These are phyloP conservation scores for Vigna mungo DNA, from an alignment of 306 rosid genomes.

Conservation along the genomic window DNA sequence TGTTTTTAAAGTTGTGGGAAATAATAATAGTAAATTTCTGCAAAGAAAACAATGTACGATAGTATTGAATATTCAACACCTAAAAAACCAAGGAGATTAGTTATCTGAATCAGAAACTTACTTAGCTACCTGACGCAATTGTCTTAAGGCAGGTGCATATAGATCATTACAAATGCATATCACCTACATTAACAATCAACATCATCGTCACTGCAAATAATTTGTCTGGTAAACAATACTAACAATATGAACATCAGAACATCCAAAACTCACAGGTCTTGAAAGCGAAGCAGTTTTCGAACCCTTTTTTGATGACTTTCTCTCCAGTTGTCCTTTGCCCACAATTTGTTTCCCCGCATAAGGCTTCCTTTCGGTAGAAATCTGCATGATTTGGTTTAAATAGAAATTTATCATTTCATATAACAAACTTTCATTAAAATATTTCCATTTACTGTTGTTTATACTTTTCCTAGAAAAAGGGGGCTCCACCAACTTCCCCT, in stretches of 20 bases:
- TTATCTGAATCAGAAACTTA: slow-evolving; percentile 59
- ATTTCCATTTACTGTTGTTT: not conserved
- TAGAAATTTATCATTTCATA: slow-evolving; percentile 32
- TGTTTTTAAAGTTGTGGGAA: not conserved
- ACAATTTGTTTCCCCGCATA: slow-evolving; percentile 61
- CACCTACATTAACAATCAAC: slow-evolving; percentile 63
- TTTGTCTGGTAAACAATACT: slow-evolving; percentile 26
- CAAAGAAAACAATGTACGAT: not conserved
- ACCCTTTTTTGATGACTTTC: slow-evolving; percentile 67
- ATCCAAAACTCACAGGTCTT: slow-evolving; percentile 85
- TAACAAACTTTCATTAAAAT: slow-evolving; percentile 20
- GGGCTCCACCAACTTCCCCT: not conserved
- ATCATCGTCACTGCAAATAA: slow-evolving; percentile 35
- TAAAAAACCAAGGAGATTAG: not conserved
- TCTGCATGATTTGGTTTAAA: slow-evolving; percentile 52
- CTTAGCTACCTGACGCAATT: slow-evolving; percentile 90
- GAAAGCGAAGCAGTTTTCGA: slow-evolving; percentile 62
- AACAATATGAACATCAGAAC: slow-evolving; percentile 44
- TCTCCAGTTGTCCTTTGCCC: slow-evolving; percentile 63
- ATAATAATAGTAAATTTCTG: slow-evolving; percentile 1
- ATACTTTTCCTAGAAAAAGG: slow-evolving; percentile 18
- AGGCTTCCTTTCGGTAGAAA: slow-evolving; percentile 74
- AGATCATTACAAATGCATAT: slow-evolving; percentile 98
- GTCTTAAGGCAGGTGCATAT: slow-evolving; percentile 92
- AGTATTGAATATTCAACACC: not conserved